These are phyloP conservation scores for Candida coleopterorum DNA, from an alignment of 805 yeast species.

Conservation along the genomic window DNA sequence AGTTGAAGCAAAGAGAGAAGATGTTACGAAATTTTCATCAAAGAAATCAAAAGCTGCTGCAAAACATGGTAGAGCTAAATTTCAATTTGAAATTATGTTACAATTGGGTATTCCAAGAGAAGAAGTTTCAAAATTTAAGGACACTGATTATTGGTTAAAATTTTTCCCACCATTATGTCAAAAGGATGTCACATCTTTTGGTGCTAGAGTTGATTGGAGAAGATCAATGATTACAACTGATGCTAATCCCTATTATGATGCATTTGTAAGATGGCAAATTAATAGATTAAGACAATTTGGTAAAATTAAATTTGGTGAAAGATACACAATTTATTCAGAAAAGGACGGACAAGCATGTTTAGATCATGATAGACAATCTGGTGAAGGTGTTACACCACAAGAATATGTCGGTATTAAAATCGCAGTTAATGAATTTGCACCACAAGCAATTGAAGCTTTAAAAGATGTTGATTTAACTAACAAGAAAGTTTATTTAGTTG, in stretches of 20 bases:
- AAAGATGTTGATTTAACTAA: conserved; percentile 45
- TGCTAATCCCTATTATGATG: conserved; percentile 89
- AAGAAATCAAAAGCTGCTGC: conserved; percentile 92
- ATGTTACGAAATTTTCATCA: conserved; percentile 86
- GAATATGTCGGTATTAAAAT: conserved; percentile 95
- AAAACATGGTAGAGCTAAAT: conserved; percentile 90
- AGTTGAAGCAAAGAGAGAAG: conserved; percentile 42
- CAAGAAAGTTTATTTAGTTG: conserved; percentile 77
- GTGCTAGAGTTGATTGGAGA: conserved; percentile 98
- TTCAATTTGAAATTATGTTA: conserved; percentile 93
- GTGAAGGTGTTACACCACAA: conserved; percentile 96
- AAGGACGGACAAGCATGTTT: conserved; percentile 99
- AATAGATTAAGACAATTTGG: conserved; percentile 77
- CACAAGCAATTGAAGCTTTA: conserved; percentile 45
- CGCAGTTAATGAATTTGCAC: conserved; percentile 51
- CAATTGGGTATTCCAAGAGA: conserved; percentile 84
- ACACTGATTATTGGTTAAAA: conserved; percentile 84
- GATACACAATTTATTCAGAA: conserved; percentile 95
- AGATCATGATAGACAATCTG: conserved; percentile 97
- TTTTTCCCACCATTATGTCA: conserved; percentile 90
- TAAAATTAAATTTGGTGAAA: conserved; percentile 95
- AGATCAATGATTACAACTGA: conserved; percentile 94
- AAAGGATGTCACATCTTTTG: conserved; percentile 72
- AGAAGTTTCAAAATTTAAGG: conserved; percentile 84
- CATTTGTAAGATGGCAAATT: conserved; percentile 96